Evolutionary conservation across 192 early-diverging fungal species (phyloP).

Genomic region (Podila verticillata): DNA sequence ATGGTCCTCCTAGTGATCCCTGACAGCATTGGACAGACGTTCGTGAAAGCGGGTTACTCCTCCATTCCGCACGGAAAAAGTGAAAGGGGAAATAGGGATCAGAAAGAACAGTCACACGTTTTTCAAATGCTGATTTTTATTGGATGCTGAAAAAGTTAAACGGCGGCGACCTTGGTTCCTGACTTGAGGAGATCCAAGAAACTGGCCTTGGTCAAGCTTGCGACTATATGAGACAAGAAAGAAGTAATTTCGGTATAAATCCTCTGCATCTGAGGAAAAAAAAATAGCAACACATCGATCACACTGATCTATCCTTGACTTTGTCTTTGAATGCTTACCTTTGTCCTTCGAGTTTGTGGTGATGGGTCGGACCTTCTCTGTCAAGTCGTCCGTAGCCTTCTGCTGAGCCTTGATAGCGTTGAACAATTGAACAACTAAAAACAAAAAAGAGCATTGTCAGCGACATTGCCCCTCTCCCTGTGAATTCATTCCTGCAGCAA

Average conservation of each 20-base stretch:
- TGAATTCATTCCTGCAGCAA: not conserved
- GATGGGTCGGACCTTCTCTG: constrained; percentile 63
- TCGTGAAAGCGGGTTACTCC: not conserved
- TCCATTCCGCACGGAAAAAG: not conserved
- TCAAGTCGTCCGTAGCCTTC: constrained; percentile 74
- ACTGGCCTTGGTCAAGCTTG: constrained; percentile 72
- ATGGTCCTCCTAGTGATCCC: not conserved
- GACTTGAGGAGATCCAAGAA: constrained; percentile 79
- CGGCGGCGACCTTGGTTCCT: constrained; percentile 51
- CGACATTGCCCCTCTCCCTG: not conserved
- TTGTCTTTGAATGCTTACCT: constrained; percentile 45
- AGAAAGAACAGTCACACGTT: not conserved
- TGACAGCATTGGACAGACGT: not conserved
- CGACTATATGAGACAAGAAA: constrained; percentile 56
- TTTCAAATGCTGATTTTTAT: too few relatives aligned
- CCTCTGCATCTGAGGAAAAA: not conserved
- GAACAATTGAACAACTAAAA: constrained; percentile 89
- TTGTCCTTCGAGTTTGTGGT: constrained; percentile 58
- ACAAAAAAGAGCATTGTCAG: constrained; percentile 14
- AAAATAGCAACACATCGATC: not conserved
- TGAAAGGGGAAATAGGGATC: not conserved
- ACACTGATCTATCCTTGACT: not conserved
- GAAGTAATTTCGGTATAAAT: not conserved
- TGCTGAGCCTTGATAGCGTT: constrained; percentile 94
- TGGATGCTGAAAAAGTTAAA: constrained; percentile 5